Percentiles rank a stretch among this genome's conserved stretches.
Conservation (phyloP, 2,329 filamentous ascomycete genomes). For the Hypoxylon rubiginosum region DNA sequence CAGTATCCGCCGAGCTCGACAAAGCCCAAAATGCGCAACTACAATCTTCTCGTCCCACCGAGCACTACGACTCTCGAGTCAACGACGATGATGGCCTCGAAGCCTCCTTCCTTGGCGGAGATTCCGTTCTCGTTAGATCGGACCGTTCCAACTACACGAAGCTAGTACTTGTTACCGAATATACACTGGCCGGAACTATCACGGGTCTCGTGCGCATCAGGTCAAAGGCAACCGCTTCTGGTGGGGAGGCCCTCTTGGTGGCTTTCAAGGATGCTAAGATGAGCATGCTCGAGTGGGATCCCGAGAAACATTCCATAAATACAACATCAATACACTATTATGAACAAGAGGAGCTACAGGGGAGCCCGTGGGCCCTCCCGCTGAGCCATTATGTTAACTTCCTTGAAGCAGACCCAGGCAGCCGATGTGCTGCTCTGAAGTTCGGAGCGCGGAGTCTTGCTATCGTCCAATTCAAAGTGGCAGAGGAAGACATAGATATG, state of each 20-base stretch:
- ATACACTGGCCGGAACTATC: slow-evolving; percentile 84
- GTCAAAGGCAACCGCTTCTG: slow-evolving; percentile 77
- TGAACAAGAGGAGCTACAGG: slow-evolving; percentile 89
- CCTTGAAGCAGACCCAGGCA: slow-evolving; percentile 89
- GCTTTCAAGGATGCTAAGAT: slow-evolving; percentile 93
- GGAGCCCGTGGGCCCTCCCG: slow-evolving; percentile 84
- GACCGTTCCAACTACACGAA: slow-evolving; percentile 78
- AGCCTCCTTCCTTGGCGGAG: slow-evolving; percentile 74
- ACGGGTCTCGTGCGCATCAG: slow-evolving; percentile 86
- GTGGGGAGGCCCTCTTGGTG: slow-evolving; percentile 85
- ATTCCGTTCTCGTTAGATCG: slow-evolving; percentile 71
- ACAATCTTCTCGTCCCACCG: slow-evolving; percentile 58
- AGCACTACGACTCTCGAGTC: slow-evolving; percentile 65
- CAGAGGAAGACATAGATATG: slow-evolving; percentile 89
- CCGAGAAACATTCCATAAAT: slow-evolving; percentile 80
- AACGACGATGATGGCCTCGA: slow-evolving; percentile 75
- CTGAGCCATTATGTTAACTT: slow-evolving; percentile 83
- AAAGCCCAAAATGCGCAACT: slow-evolving; percentile 55
- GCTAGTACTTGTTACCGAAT: slow-evolving; percentile 87
- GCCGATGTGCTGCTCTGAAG: slow-evolving; percentile 92
- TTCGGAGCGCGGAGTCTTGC: slow-evolving; percentile 91
- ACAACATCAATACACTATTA: slow-evolving; percentile 98
- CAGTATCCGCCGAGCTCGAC: slow-evolving; percentile 74
- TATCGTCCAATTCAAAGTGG: slow-evolving; percentile 91
- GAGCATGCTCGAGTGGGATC: slow-evolving; percentile 94